These are phyloP conservation scores for Paspalum vaginatum DNA, from an alignment of 176 grass and related monocot genomes.

Conservation along the genomic window DNA sequence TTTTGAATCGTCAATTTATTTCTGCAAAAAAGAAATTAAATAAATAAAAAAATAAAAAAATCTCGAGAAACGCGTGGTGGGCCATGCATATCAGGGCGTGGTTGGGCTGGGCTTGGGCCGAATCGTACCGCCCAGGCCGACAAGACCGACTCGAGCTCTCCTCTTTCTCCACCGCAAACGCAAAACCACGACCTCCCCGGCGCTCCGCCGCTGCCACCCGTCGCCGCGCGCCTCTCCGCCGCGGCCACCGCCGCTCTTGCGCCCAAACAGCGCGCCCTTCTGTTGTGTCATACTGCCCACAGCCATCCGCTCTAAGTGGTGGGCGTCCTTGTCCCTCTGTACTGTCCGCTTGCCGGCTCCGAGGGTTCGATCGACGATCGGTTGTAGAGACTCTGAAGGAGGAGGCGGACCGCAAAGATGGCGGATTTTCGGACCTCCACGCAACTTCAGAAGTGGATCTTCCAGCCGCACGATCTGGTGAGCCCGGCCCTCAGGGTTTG, in stretches of 20 bases:
- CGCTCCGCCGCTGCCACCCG: constrained; percentile 14
- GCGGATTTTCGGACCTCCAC: constrained; percentile 89
- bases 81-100: no score
- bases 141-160: no score
- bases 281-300: not conserved
- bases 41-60: no score
- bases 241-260: not conserved
- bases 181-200: constrained; percentile 5
- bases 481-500: not conserved
- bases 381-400: not conserved
- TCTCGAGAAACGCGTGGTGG: not conserved
- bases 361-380: constrained; percentile 33
- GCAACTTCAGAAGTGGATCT: constrained; percentile 86
- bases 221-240: not conserved
- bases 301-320: not conserved
- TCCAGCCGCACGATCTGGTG: constrained; percentile 79
- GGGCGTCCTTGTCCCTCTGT: not conserved
- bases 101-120: not conserved
- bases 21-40: no score
- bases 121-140: not conserved
- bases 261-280: not conserved
- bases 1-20: no score
- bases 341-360: not conserved
- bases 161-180: no score
- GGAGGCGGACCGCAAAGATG: constrained; percentile 43